Percentiles rank a stretch among this genome's conserved stretches.
Evolutionary conservation across 140 eudicot species (phyloP).

Genomic region (Ambrosia hybrid): DNA sequence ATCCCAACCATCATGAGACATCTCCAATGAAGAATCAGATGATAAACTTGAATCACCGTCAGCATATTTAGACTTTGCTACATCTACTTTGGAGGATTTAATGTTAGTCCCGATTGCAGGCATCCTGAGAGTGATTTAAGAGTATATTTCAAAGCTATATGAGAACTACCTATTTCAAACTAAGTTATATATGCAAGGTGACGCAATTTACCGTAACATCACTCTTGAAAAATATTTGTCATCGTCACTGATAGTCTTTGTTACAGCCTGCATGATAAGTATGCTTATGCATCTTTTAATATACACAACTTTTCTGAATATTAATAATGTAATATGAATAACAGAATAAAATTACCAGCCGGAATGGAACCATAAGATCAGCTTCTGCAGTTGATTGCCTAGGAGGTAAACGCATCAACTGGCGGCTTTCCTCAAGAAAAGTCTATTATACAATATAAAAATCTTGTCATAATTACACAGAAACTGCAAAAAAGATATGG

Average conservation of each 20-base stretch:
- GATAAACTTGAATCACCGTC: conserved; percentile 60
- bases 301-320: not conserved
- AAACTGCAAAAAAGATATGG: not conserved
- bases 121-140: conserved; percentile 55
- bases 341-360: conserved; percentile 49
- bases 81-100: conserved; percentile 63
- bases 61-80: conserved; percentile 56
- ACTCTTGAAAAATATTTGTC: conserved; percentile 91
- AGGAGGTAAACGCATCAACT: conserved; percentile 96
- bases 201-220: conserved; percentile 55
- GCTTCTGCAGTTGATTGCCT: conserved; percentile 98
- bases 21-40: conserved; percentile 60
- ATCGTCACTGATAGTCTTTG: conserved; percentile 91
- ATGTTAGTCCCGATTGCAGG: conserved; percentile 60
- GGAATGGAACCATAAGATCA: conserved; percentile 97
- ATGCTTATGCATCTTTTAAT: conserved; percentile 20
- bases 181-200: conserved; percentile 3
- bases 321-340: not conserved
- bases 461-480: not conserved
- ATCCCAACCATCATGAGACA: conserved; percentile 98
- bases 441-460: conserved; percentile 45
- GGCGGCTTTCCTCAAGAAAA: conserved; percentile 96
- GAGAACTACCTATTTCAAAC: conserved; percentile 11
- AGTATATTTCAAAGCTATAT: conserved; percentile 3
- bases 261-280: conserved; percentile 67